Percentiles rank a stretch among this genome's conserved stretches.
Conservation (phyloP, 371 early-diverging fungal species). For the Rhizopus delemar region DNA sequence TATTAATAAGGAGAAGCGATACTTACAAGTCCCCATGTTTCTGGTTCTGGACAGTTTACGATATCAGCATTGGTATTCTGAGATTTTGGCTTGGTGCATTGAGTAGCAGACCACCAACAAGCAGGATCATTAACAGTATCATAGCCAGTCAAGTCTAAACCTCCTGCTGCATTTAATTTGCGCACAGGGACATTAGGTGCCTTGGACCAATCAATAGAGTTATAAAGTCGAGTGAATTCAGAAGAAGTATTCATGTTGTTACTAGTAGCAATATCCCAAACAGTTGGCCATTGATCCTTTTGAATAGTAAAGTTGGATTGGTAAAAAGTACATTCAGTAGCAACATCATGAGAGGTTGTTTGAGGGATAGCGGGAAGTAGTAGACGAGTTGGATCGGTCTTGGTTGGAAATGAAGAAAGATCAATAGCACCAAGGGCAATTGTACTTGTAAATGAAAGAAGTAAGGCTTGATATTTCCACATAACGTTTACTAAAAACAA, state of each 20-base stretch:
- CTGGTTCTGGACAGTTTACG: slow-evolving; percentile 40
- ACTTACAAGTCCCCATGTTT: slow-evolving; percentile 47
- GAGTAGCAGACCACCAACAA: slow-evolving; percentile 47
- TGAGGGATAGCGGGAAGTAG: slow-evolving; percentile 38
- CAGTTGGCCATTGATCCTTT: slow-evolving; percentile 36
- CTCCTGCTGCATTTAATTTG: slow-evolving; percentile 24
- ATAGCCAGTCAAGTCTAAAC: slow-evolving; percentile 39
- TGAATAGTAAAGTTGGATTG: slow-evolving; percentile 20
- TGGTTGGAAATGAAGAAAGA: slow-evolving; percentile 18
- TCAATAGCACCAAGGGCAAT: slow-evolving; percentile 21
- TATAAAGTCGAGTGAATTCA: slow-evolving; percentile 41
- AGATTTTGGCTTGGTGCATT: slow-evolving; percentile 36
- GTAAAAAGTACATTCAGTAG: slow-evolving; percentile 38
- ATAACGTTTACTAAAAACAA: background rate
- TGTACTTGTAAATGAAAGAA: slow-evolving; percentile 20
- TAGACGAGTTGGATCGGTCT: slow-evolving; percentile 36
- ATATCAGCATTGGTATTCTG: slow-evolving; percentile 38
- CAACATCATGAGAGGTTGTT: slow-evolving; percentile 34
- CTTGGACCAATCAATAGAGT: slow-evolving; percentile 44
- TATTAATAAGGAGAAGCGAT: background rate
- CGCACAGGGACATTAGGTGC: slow-evolving; percentile 37
- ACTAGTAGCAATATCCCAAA: slow-evolving; percentile 41
- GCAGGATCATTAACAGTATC: slow-evolving; percentile 37
- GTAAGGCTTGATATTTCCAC: slow-evolving; percentile 12
- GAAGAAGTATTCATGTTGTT: slow-evolving; percentile 42